A percentile compares a stretch with the other conserved stretches of the same genome.
phyloP scores from a whole-genome alignment of 257 asterid genomes.

The Solanum chilense region DNA sequence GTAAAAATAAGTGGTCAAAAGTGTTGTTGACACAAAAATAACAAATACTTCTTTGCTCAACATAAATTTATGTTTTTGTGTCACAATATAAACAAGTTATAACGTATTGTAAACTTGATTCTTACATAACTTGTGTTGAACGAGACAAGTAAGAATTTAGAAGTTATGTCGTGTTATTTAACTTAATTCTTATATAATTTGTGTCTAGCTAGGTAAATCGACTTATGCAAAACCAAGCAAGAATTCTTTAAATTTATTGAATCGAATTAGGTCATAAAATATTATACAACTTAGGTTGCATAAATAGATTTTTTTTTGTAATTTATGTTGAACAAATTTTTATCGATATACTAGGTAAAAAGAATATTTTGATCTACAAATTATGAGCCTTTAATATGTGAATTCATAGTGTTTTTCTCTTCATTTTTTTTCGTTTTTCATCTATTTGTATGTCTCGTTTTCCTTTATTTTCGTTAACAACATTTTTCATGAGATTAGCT shows the following conservation, averaged over 20 bases:
- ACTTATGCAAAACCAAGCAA: too few species aligned
- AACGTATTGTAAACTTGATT: rapidly evolving
- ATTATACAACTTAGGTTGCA: background rate
- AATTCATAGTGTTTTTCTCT: background rate
- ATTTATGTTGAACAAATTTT: background rate
- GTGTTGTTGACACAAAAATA: background rate
- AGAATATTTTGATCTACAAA: too few species aligned
- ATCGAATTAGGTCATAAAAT: background rate
- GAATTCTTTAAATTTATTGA: background rate
- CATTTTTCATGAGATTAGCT: background rate
- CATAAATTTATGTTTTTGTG: background rate
- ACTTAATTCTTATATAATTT: background rate
- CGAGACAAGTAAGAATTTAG: background rate
- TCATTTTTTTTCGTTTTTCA: background rate
- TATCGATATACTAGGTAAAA: too few species aligned
- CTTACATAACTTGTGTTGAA: background rate
- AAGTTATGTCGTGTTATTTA: background rate
- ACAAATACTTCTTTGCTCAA: background rate
- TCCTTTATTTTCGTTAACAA: background rate
- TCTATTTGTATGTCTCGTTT: background rate
- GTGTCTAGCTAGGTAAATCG: background rate
- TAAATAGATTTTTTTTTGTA: too few species aligned
- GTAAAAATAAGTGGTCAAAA: too few species aligned
- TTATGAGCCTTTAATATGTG: background rate
- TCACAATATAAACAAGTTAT: background rate